Evolutionary conservation across 352 stramenopile genomes (phyloP).

Genomic region (Globisporangium sylvaticum): DNA sequence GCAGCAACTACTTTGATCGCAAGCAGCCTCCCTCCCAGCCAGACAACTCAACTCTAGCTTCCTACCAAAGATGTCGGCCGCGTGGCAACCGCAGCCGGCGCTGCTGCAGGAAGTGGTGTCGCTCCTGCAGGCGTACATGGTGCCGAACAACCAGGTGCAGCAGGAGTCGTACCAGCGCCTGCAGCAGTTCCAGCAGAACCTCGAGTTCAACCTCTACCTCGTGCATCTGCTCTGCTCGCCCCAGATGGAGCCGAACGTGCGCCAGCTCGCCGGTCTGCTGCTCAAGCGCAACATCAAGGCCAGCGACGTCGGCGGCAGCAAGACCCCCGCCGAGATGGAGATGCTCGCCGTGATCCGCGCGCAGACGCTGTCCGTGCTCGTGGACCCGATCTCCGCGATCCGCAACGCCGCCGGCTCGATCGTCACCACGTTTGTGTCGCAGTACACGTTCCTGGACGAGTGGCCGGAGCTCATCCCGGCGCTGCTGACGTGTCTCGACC

Average conservation of each 20-base stretch:
- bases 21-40: neutral
- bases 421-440: slow-evolving; percentile 83
- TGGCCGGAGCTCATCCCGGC: slow-evolving; percentile 86
- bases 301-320: slow-evolving; percentile 47
- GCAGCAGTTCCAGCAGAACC: slow-evolving; percentile 86
- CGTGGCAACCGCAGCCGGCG: slow-evolving; percentile 74
- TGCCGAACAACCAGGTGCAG: slow-evolving; percentile 85
- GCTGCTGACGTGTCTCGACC: slow-evolving; percentile 54
- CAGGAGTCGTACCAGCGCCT: slow-evolving; percentile 77
- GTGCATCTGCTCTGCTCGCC: slow-evolving; percentile 73
- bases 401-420: slow-evolving; percentile 74
- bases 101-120: slow-evolving; percentile 75
- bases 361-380: slow-evolving; percentile 66
- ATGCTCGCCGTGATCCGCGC: slow-evolving; percentile 79
- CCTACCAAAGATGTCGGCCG: slow-evolving; percentile 26
- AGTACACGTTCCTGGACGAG: slow-evolving; percentile 86
- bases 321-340: slow-evolving; percentile 56
- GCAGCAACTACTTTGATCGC: neutral
- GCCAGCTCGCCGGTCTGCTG: slow-evolving; percentile 72
- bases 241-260: slow-evolving; percentile 58
- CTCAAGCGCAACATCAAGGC: slow-evolving; percentile 88
- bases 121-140: slow-evolving; percentile 75
- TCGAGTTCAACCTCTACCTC: slow-evolving; percentile 89
- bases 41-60: neutral
- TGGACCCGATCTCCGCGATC: slow-evolving; percentile 61